Base-by-base conservation (phyloP, 768 basidiomycete species). In the Mycena indigotica region DNA sequence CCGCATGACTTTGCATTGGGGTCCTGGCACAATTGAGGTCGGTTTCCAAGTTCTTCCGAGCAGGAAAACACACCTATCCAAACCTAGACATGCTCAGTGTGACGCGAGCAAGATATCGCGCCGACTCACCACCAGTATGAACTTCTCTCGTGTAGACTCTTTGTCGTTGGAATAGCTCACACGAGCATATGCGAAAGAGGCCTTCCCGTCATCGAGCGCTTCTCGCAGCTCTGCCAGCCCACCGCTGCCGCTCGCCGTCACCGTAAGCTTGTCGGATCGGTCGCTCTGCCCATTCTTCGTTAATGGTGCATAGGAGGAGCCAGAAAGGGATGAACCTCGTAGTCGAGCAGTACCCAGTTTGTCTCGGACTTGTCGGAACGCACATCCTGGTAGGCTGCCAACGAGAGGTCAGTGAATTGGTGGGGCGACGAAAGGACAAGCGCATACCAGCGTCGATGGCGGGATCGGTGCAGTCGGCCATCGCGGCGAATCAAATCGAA, bases 271-370 rank as follows among this genome's bases (percentile, higher is more conserved):
- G 81, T 96, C 91, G 29, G 88, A 91, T 65, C 83, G 81, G 72
- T 91, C 89, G 67, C 80, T 80, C 82, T 86, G 65, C 24, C 58
- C 50, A 64, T 21, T 28, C 58, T 51, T 57, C 45, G 40, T 23
- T 53, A 63, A 60, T 23, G 55, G 28, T 41, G 30, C 38, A 21
- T 45, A 50, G 28, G 32, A 16, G 28, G 16, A 24, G 19, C 28
- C 29, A 53, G 40, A 46, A 13, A 24, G 10, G 12, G n/a, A n/a
- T 54, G 5, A 40, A 68, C 87, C 78, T 89, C 88, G 72, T 98
- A 98, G 70, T 96, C 91, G 56, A 97, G 75, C 55, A 98, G 78
- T 44, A 95, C 69, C 94, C 94, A 98, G 71, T 91, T 97, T 28
- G 86, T 90, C 28, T 91, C 89, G 35, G 86, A 80, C 69, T 94